Base-by-base conservation (phyloP, 768 basidiomycete species). In the Lentinula detonsa region DNA sequence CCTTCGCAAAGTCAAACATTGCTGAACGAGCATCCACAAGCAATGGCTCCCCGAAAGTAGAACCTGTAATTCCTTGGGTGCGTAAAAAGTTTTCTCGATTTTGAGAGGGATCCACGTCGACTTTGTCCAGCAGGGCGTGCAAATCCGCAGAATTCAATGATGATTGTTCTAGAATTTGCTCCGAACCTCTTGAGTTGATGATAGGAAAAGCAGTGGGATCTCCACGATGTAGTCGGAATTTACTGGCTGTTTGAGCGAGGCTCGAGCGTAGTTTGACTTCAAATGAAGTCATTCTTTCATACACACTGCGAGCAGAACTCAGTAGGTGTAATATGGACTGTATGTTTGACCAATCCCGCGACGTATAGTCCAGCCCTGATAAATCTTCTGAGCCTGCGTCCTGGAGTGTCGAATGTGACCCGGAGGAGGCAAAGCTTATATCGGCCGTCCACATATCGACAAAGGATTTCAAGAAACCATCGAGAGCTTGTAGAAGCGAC, bases 271-370 rank as follows among this genome's bases (percentile, higher is more conserved):
- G 68, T 64, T 86, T 90, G 4, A 71, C 73, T 73, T 98, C 93
- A 67, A 96, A 93, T 37, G 71, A 68, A 3, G 69, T 65, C 31
- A 95, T 73, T 23, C 88, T 85, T 43, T 92, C 90, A 40, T 80
- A 81, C 16, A 95, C 80, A 1, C 83, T 81, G 4, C 88, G 84
- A 31, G 88, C 89, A 37, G 91, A 85, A n/a, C 90, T 86, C 43
- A 98, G 82, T 42, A 95, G 79, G 69, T 93, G 92, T 13, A 98
- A 73, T 2, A 85, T 86, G 10, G 85, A 73, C 71, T 97, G 95
- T 61, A 98, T 93, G 33, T 85, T 80, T 2, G 85, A 81, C 93
- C 94, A 97, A 72, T 98, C 95, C 60, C 93, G 86, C 3, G 87
- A 76, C 2, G 90, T 87, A 68, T 97, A 98, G 73, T 98, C 92